These are phyloP conservation scores for Dendrothele bispora DNA, from an alignment of 768 basidiomycete genomes.

Conservation along the genomic window DNA sequence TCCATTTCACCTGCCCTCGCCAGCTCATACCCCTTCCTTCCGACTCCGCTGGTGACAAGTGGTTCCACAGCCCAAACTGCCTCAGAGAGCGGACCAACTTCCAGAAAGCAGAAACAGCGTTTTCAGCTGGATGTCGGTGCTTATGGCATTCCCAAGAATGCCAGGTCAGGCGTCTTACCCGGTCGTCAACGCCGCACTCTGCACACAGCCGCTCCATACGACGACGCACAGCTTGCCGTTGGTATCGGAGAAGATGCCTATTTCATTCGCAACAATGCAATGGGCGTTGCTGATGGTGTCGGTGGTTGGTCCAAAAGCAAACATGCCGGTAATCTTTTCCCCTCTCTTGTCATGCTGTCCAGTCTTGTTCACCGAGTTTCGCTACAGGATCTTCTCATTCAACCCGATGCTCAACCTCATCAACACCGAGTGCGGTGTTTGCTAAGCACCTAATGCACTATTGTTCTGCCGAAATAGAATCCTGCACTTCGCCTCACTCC, in stretches of 20 bases:
- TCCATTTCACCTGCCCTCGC: conserved; percentile 37
- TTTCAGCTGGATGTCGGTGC: conserved; percentile 73
- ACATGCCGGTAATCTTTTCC: conserved; percentile 29
- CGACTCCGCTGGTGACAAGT: conserved; percentile 28
- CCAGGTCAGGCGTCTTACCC: conserved; percentile 27
- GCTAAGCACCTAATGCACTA: conserved; percentile 64
- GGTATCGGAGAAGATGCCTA: conserved; percentile 95
- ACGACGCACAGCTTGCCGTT: conserved; percentile 49
- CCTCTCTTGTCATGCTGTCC: conserved; percentile 10
- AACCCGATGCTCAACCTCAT: too few species aligned
- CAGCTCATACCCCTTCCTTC: conserved; percentile 29
- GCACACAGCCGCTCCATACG: conserved; percentile 27
- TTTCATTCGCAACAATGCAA: conserved; percentile 76
- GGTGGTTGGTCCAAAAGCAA: conserved; percentile 77
- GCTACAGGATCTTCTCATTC: too few species aligned
- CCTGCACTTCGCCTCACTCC: conserved; percentile 10
- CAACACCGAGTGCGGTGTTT: conserved; percentile 28
- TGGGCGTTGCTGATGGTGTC: conserved; percentile 95
- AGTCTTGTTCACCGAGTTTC: neutral
- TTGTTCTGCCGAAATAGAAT: conserved; percentile 48
- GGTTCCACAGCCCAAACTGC: conserved; percentile 24
- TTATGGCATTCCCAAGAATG: conserved; percentile 78
- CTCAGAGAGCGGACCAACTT: conserved; percentile 22
- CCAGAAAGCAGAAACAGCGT: conserved; percentile 28
- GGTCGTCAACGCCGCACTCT: conserved; percentile 18